phyloP scores from a whole-genome alignment of 208 protist genomes.

The Crithidia fasciculata region DNA sequence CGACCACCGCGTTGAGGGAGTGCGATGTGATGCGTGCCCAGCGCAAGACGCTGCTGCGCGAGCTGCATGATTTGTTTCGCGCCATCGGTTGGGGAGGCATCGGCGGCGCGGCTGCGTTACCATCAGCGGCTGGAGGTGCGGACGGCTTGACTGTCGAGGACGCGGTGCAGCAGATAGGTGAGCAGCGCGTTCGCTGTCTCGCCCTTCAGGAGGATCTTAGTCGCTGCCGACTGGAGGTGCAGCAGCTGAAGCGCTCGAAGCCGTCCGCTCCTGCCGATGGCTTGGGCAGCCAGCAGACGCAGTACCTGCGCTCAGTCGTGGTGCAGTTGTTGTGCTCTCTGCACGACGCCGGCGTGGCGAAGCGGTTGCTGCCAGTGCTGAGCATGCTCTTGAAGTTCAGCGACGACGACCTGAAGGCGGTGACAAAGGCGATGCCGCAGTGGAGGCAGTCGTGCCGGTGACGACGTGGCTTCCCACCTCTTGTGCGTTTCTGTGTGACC shows the following conservation, averaged over 20 bases:
- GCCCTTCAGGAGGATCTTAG: conserved; percentile 25
- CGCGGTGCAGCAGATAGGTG: conserved; percentile 11
- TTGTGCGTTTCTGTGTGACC: no score
- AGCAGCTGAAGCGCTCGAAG: conserved; percentile 24
- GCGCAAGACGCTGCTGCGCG: conserved; percentile 25
- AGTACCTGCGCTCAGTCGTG: conserved; percentile 76
- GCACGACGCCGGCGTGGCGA: conserved; percentile 46
- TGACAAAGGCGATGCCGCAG: conserved; percentile 60
- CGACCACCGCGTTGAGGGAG: conserved; percentile 38
- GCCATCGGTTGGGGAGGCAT: neutral
- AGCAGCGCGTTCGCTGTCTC: conserved; percentile 15
- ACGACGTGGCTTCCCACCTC: neutral
- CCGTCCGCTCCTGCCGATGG: conserved; percentile 13
- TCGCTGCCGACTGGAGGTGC: conserved; percentile 18
- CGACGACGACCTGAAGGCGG: conserved; percentile 40
- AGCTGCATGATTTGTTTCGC: conserved; percentile 24
- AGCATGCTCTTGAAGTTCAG: conserved; percentile 73
- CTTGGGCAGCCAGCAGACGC: conserved; percentile 61
- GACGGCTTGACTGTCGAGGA: conserved; percentile 16
- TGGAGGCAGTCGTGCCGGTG: conserved; percentile 21
- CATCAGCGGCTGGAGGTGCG: neutral
- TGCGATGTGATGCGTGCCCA: conserved; percentile 35
- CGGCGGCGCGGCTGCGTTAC: neutral
- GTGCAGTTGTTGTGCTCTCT: conserved; percentile 73
- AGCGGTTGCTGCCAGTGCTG: conserved; percentile 80